Percentiles rank a stretch among this genome's conserved stretches.
Conservation (phyloP, 495 filamentous ascomycete genomes). For the Aspergillus bertholletiae region DNA sequence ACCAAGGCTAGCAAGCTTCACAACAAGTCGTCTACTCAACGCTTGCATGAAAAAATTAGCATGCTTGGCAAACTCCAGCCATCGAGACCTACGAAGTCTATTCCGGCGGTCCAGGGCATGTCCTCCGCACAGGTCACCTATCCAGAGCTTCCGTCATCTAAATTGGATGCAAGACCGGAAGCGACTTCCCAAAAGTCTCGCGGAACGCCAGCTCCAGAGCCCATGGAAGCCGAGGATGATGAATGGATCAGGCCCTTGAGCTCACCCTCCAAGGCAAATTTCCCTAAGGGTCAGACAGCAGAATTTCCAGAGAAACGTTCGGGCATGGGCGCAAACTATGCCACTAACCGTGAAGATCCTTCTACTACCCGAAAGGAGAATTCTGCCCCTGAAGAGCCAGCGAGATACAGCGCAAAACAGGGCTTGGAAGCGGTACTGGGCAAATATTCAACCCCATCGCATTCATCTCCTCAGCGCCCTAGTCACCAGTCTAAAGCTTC, state of each 20-base stretch:
- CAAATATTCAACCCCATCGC: conserved; percentile 45
- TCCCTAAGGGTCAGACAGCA: conserved; percentile 54
- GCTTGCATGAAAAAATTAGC: conserved; percentile 87
- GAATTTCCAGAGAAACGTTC: conserved; percentile 57
- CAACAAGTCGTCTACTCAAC: conserved; percentile 87
- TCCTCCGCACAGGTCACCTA: conserved; percentile 45
- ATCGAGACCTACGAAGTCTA: conserved; percentile 66
- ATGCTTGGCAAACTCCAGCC: conserved; percentile 83
- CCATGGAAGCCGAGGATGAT: conserved; percentile 60
- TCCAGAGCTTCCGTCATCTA: conserved; percentile 49
- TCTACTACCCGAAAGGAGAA: conserved; percentile 3
- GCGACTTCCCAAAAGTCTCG: conserved; percentile 23
- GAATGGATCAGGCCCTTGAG: conserved; percentile 77
- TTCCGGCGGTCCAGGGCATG: conserved; percentile 45
- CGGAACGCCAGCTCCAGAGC: conserved; percentile 20
- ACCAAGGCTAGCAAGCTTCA: conserved; percentile 53
- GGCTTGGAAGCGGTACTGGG: conserved; percentile 24
- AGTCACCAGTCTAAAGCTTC: conserved; percentile 61
- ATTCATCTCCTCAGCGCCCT: conserved; percentile 45
- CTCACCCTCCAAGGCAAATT: conserved; percentile 39
- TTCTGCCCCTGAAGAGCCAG: background rate
- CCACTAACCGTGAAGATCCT: conserved; percentile 8
- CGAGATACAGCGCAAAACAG: conserved; percentile 3
- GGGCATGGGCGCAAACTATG: conserved; percentile 10
- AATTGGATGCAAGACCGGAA: conserved; percentile 31